Base-by-base conservation (phyloP, 2,329 filamentous ascomycete genomes). In the Colletotrichum musae region DNA sequence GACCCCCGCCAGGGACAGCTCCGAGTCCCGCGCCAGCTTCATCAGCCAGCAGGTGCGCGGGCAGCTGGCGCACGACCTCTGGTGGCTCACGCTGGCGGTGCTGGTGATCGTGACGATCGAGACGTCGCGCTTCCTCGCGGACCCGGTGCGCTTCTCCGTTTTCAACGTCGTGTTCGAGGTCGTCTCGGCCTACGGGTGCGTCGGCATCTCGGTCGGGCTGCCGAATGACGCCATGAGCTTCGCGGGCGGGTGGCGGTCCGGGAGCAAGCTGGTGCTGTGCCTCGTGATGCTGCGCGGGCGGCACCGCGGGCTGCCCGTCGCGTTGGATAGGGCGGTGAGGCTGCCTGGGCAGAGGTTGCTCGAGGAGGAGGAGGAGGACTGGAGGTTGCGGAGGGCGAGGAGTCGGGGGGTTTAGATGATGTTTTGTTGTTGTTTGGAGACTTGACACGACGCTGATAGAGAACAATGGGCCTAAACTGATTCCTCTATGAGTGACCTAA, bases 51-150 rank as follows among this genome's bases (percentile, higher is more conserved):
- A 92, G 74, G 81, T 92, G 24, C 86, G 88, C n/a, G 86, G 86
- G 6, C 90, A 92, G 76, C 83, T 92, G 2, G 87, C 88, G 36
- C 89, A 92, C 75, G 91, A 92, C 74, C 81, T 92, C 16, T 92
- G 90, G 90, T 89, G 86, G 81, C 86, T 92, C 15, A 85, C 88
- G 3, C 77, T 91, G 0, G 87, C 88, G 2, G 84, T 91, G 13
- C 82, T 92, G 58, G 76, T 89, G 39, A 89, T 92, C 64, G 83
- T 85, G 61, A 84, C 88, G 47, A 88, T 91, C 54, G 90, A 92
- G 76, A 87, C 86, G 3, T 77, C 80, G 5, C 85, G 89, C 64
- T 89, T 88, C 60, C 78, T 84, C 1, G 73, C 76, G 5, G 83
- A 89, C 61, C 88, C 88, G 0, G 78, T 79, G 9, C 85, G 76